A percentile compares a stretch with the other conserved stretches of the same genome.
phyloP scores from a whole-genome alignment of 2,329 filamentous ascomycete genomes.

The Calonectria multiphialidica region DNA sequence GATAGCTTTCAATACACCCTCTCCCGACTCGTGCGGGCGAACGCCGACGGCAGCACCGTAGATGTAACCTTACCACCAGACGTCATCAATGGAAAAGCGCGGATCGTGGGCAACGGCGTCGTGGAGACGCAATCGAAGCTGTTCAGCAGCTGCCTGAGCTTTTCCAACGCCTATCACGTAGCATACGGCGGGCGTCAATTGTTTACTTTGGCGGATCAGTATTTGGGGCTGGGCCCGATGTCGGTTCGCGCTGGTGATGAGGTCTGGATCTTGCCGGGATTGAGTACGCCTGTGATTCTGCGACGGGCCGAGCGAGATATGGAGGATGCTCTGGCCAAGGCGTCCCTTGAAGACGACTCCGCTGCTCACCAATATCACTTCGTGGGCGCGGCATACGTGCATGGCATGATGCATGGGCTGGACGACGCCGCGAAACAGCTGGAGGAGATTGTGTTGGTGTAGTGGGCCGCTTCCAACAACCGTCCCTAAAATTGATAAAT shows the following conservation, averaged over 20 bases:
- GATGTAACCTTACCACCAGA: constrained; percentile 36
- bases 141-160: constrained; percentile 32
- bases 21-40: constrained; percentile 25
- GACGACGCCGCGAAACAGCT: not conserved
- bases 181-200: constrained; percentile 40
- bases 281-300: constrained; percentile 35
- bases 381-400: constrained; percentile 35
- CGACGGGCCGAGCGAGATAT: not conserved
- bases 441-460: constrained; percentile 27
- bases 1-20: constrained; percentile 34
- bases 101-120: constrained; percentile 35
- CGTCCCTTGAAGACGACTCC: not conserved
- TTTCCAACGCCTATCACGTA: constrained; percentile 29
- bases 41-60: constrained; percentile 24
- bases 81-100: constrained; percentile 28
- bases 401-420: constrained; percentile 38
- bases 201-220: constrained; percentile 30
- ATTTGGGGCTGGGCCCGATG: constrained; percentile 36
- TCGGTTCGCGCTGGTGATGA: constrained; percentile 33
- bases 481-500: not conserved
- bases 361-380: constrained; percentile 25
- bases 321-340: not conserved
- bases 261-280: constrained; percentile 38
- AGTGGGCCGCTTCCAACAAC: not conserved
- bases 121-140: constrained; percentile 27